phyloP scores from a whole-genome alignment of 2,329 filamentous ascomycete genomes.

The Hypoxylon sp. region DNA sequence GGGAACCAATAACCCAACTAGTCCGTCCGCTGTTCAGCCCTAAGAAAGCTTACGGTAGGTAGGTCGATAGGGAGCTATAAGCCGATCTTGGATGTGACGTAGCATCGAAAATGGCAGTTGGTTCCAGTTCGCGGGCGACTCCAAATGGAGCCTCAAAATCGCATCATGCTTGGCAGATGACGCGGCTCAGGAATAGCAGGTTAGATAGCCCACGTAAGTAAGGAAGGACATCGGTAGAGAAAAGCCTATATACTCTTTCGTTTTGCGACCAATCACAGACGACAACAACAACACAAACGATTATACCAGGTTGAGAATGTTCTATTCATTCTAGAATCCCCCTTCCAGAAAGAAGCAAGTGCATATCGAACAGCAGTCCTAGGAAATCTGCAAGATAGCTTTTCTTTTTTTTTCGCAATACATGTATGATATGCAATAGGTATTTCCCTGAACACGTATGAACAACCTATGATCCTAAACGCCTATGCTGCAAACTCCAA shows the following conservation, averaged over 20 bases:
- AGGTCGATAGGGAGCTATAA: not conserved
- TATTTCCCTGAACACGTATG: not conserved
- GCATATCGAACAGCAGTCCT: no score
- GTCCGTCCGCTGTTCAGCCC: constrained; percentile 21
- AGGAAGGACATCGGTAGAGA: constrained; percentile 11
- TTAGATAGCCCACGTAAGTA: constrained; percentile 30
- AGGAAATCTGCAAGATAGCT: not conserved
- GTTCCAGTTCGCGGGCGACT: constrained; percentile 4
- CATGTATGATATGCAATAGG: no score
- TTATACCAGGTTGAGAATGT: not conserved
- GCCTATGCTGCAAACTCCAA: constrained; percentile 18
- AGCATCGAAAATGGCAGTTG: constrained; percentile 9
- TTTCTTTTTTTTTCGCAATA: no score
- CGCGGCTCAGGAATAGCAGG: constrained; percentile 25
- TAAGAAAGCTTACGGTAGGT: constrained; percentile 4
- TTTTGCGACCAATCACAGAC: no score
- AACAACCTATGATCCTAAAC: constrained; percentile 6
- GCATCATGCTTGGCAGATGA: constrained; percentile 23
- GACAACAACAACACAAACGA: no score
- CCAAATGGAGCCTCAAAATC: constrained; percentile 27
- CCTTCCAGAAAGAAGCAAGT: no score
- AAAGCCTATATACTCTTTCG: no score
- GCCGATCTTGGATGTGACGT: constrained; percentile 26
- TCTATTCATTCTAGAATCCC: not conserved
- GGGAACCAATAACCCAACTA: constrained; percentile 1